Base-by-base conservation (phyloP, 2,329 filamentous ascomycete genomes). In the Trichophyton verrucosum region DNA sequence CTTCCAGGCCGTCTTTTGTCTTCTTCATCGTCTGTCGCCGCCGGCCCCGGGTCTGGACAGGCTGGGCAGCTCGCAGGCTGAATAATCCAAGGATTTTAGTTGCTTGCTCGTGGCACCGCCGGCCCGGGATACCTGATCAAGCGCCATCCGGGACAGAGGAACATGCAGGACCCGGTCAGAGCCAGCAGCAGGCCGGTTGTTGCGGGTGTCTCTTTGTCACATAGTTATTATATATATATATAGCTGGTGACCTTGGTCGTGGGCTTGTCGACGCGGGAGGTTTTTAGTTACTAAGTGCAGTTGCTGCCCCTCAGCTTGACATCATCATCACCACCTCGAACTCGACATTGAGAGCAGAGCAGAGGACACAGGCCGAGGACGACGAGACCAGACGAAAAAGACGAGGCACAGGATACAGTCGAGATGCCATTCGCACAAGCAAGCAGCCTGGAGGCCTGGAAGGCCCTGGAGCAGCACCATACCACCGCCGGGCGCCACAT, bases 391-490 rank as follows among this genome's bases (percentile, higher is more conserved):
- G 38, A 42, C 11, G 15, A 17, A 44, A 7, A 44, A 44, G 11
- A 20, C 27, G 46, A 51, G 46, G 22, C 7, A 51, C 20, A 51
- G 46, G n/a, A 9, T 6, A 38, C 27, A 33, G 11, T 33, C 33
- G 20, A 77, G 80, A 61, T 60, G 33, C 79, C 76, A 64, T 85
- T 95, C 84, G 82, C 61, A 59, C 61, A 65, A 63, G 59, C 92
- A 68, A 91, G 86, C 73, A 87, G 90, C 65, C 86, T 96, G 68
- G 81, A 85, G 69, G 86, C 90, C 72, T 99, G 94, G 92, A 83
- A 87, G 74, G 84, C 88, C 73, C 90, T 99, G 72, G 89, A 95
- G 78, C 82, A 89, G 71, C 91, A 97, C 78, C 91, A 95, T 78
- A 86, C 89, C 76, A 82, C 81, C 65, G 83, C 94, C 56, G 91